Evolutionary conservation across 257 asterid genomes (phyloP).

Genomic region (Nicotiana tabacum): DNA sequence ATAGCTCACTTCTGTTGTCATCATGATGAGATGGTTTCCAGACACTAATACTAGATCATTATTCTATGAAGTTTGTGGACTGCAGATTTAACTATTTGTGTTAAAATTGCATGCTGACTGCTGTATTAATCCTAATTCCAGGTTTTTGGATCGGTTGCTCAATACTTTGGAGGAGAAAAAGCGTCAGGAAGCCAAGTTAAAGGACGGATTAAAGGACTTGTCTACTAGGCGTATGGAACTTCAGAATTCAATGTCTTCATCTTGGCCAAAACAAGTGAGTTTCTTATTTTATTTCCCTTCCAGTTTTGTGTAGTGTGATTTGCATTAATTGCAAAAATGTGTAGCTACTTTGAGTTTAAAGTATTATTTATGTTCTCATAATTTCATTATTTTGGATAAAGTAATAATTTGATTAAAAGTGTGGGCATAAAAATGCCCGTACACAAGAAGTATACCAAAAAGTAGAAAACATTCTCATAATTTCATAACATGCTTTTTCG

Average conservation of each 20-base stretch:
- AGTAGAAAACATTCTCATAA: not conserved
- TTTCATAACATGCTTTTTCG: not conserved
- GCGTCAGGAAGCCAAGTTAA: slow-evolving; percentile 73
- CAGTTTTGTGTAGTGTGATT: not conserved
- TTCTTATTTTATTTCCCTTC: not conserved
- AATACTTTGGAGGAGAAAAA: slow-evolving; percentile 91
- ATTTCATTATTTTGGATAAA: not conserved
- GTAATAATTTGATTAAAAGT: too few species aligned
- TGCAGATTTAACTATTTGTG: not conserved
- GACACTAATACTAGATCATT: not conserved
- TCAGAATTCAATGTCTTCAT: slow-evolving; percentile 84
- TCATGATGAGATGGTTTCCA: not conserved
- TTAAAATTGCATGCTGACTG: slow-evolving; percentile 10
- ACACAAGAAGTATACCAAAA: too few species aligned
- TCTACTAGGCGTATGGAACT: slow-evolving; percentile 73
- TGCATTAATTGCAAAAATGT: not conserved
- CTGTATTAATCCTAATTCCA: slow-evolving; percentile 30
- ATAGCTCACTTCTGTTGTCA: not conserved
- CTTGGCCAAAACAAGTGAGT: slow-evolving; percentile 98
- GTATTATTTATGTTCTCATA: not conserved
- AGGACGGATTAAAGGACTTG: slow-evolving; percentile 77
- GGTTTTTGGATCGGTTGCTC: slow-evolving; percentile 86
- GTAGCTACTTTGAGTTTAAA: not conserved
- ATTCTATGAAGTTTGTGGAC: not conserved
- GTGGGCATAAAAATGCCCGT: too few species aligned